A percentile compares a stretch with the other conserved stretches of the same genome.
Evolutionary conservation across 352 stramenopile species (phyloP).

Genomic region (Phytopythium cucurbitacearum): DNA sequence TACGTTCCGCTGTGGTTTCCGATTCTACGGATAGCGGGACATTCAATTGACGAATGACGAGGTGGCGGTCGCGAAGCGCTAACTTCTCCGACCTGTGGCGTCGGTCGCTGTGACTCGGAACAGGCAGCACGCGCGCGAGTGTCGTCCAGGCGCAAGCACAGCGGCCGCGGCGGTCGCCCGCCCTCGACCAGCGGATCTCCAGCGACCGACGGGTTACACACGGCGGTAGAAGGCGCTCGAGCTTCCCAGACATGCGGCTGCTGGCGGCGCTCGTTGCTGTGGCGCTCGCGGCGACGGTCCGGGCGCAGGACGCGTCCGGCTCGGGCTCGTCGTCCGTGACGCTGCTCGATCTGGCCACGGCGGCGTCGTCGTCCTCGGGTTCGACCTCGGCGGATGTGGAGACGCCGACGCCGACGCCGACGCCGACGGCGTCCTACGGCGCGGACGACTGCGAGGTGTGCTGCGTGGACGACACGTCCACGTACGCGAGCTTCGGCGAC

Average conservation of each 20-base stretch:
- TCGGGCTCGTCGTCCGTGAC: slow-evolving; percentile 10
- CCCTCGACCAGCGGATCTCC: neutral
- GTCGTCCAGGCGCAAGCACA: too few species aligned
- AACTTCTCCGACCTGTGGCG: too few species aligned
- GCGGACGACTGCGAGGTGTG: slow-evolving; percentile 64
- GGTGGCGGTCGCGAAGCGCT: too few species aligned
- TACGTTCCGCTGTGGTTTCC: too few species aligned
- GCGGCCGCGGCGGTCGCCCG: too few species aligned
- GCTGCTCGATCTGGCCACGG: neutral
- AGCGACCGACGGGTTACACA: neutral
- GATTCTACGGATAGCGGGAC: too few species aligned
- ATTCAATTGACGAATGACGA: too few species aligned
- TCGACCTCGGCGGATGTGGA: neutral
- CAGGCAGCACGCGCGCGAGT: too few species aligned
- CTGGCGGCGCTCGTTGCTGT: neutral
- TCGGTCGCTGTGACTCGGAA: too few species aligned
- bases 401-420: slow-evolving; percentile 5
- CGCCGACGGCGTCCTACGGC: slow-evolving; percentile 8
- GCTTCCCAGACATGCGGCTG: neutral
- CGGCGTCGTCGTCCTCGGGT: neutral
- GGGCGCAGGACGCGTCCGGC: neutral
- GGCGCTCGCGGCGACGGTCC: neutral
- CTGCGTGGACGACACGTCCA: slow-evolving; percentile 26
- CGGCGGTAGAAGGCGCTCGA: too few species aligned
- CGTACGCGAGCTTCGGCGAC: slow-evolving; percentile 17